Conservation (phyloP, 2,329 filamentous ascomycete genomes). For the Juglanconis juglandina region DNA sequence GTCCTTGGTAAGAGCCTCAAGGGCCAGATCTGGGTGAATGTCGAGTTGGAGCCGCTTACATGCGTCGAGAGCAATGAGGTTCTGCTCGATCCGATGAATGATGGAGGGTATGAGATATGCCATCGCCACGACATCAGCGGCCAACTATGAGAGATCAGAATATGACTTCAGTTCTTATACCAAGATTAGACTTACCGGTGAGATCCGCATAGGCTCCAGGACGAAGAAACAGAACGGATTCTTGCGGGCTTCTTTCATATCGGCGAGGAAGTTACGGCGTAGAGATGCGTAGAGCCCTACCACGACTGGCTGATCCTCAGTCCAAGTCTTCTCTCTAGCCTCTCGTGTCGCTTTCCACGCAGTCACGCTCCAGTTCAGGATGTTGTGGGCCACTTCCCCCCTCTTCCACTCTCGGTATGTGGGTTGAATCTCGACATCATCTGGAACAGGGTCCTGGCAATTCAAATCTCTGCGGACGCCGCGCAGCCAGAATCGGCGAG, state of each 20-base stretch:
- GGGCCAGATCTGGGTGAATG: constrained; percentile 65
- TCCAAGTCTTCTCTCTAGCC: constrained; percentile 41
- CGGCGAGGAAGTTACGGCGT: constrained; percentile 80
- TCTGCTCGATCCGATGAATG: constrained; percentile 77
- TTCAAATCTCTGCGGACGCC: constrained; percentile 55
- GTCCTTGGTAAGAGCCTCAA: constrained; percentile 92
- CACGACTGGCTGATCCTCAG: constrained; percentile 75
- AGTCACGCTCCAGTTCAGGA: constrained; percentile 78
- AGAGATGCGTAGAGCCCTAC: constrained; percentile 70
- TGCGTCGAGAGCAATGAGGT: constrained; percentile 75
- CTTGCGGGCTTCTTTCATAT: constrained; percentile 31
- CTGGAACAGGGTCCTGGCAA: constrained; percentile 63
- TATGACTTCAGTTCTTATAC: background rate
- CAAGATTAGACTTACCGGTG: constrained; percentile 54
- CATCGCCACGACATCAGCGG: constrained; percentile 66
- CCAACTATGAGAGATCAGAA: constrained; percentile 50
- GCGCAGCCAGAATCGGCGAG: constrained; percentile 57
- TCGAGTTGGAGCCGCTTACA: constrained; percentile 62
- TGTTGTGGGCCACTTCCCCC: constrained; percentile 46
- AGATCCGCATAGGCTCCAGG: constrained; percentile 73
- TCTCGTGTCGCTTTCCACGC: constrained; percentile 17
- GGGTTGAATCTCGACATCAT: constrained; percentile 44
- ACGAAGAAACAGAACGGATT: constrained; percentile 60
- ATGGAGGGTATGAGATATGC: constrained; percentile 77
- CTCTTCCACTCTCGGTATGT: constrained; percentile 40